phyloP scores from a whole-genome alignment of 352 stramenopile genomes.

The Phytophthora ohioensis region DNA sequence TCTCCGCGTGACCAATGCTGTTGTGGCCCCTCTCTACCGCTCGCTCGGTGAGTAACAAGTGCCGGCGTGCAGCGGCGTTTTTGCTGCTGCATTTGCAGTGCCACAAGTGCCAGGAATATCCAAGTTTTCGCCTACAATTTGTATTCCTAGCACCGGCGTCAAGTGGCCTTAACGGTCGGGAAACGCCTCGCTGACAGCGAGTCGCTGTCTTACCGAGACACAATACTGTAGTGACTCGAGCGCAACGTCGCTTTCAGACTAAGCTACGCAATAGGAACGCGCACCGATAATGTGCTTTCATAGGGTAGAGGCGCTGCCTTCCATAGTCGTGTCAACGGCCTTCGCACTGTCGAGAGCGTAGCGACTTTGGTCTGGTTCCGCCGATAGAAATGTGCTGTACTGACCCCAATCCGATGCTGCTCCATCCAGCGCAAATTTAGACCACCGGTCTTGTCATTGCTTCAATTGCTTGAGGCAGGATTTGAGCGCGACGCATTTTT shows the following conservation, averaged over 20 bases:
- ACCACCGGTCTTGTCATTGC: neutral
- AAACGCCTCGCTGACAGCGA: slow-evolving; percentile 1
- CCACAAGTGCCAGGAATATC: too few relatives aligned
- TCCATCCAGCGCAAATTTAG: too few relatives aligned
- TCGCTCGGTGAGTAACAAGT: slow-evolving; percentile 16
- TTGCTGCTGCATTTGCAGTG: neutral
- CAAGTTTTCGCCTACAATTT: too few relatives aligned
- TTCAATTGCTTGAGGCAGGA: neutral
- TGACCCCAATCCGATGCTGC: neutral
- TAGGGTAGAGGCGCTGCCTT: slow-evolving; percentile 6
- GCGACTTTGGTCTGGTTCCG: too few relatives aligned
- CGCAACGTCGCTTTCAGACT: too few relatives aligned
- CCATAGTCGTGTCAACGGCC: slow-evolving; percentile 4
- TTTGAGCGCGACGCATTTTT: slow-evolving; percentile 24
- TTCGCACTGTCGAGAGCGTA: neutral
- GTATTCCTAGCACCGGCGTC: neutral
- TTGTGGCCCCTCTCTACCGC: slow-evolving; percentile 17
- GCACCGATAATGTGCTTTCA: neutral
- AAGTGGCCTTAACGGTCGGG: slow-evolving; percentile 2
- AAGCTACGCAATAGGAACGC: neutral
- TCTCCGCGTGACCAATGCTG: slow-evolving; percentile 18
- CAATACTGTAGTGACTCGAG: too few relatives aligned
- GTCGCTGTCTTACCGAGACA: too few relatives aligned
- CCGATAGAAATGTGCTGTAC: neutral
- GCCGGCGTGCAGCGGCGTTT: neutral